Percentiles rank a stretch among this genome's conserved stretches.
Evolutionary conservation across 1,284 basidiomycete genomes (phyloP).

Genomic region (Kwoniella shivajii): DNA sequence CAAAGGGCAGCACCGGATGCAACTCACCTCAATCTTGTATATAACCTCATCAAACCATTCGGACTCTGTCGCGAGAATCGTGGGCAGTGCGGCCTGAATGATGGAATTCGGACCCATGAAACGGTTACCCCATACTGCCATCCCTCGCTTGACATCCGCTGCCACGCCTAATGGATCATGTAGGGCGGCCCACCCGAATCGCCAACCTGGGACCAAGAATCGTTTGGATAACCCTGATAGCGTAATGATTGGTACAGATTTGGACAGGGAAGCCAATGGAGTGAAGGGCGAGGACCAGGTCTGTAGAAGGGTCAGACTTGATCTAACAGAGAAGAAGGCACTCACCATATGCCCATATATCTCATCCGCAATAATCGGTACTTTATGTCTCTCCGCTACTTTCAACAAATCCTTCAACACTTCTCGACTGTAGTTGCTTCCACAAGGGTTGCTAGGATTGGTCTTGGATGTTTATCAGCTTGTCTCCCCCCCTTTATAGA

Average conservation of each 20-base stretch:
- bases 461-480: constrained; percentile 23
- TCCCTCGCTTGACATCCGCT: constrained; percentile 28
- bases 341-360: constrained; percentile 50
- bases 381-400: constrained; percentile 42
- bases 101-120: constrained; percentile 51
- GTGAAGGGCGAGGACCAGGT: constrained; percentile 41
- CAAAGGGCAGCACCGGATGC: background rate
- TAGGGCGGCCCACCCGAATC: constrained; percentile 50
- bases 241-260: constrained; percentile 46
- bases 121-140: constrained; percentile 40
- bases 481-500: background rate
- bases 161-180: constrained; percentile 51
- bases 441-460: constrained; percentile 54
- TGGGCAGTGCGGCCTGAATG: constrained; percentile 48
- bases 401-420: constrained; percentile 45
- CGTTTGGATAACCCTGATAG: constrained; percentile 53
- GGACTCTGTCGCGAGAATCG: constrained; percentile 44
- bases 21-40: constrained; percentile 28
- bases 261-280: constrained; percentile 46
- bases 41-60: constrained; percentile 46
- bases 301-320: constrained; percentile 14
- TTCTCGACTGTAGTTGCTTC: constrained; percentile 45
- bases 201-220: constrained; percentile 51
- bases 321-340: constrained; percentile 1
- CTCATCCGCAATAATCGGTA: constrained; percentile 53